These are phyloP conservation scores for Sphaerobolus stellatus DNA, from an alignment of 1,284 basidiomycete genomes.

Conservation along the genomic window DNA sequence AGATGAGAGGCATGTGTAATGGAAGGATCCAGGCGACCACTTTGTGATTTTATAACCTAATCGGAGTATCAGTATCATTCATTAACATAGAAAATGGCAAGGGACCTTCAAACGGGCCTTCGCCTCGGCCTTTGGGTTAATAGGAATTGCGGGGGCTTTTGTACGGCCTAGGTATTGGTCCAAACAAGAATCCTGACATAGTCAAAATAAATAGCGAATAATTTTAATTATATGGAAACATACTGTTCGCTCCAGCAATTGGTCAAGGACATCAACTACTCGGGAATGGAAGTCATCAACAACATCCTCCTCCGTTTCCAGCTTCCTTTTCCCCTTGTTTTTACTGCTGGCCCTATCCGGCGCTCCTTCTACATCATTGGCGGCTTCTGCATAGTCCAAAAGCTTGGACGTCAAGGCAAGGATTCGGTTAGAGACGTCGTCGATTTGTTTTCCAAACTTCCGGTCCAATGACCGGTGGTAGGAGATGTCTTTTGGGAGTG, in stretches of 20 bases:
- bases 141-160: constrained; percentile 62
- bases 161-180: constrained; percentile 76
- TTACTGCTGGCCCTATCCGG: constrained; percentile 8
- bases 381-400: constrained; percentile 46
- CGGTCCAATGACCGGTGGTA: constrained; percentile 86
- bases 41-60: constrained; percentile 19
- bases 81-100: background rate
- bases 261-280: constrained; percentile 83
- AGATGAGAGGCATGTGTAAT: constrained; percentile 71
- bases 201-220: constrained; percentile 7
- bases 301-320: constrained; percentile 75
- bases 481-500: constrained; percentile 65
- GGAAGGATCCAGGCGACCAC: constrained; percentile 52
- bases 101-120: constrained; percentile 30
- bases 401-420: constrained; percentile 65
- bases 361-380: constrained; percentile 32
- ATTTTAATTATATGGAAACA: constrained; percentile 27
- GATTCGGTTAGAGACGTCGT: constrained; percentile 59
- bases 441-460: constrained; percentile 64
- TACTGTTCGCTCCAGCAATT: constrained; percentile 81
- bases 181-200: constrained; percentile 69
- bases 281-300: constrained; percentile 76
- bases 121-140: constrained; percentile 41
- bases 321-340: constrained; percentile 45
- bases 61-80: background rate